phyloP scores from a whole-genome alignment of 2,329 filamentous ascomycete genomes.

The Alternaria longipes region DNA sequence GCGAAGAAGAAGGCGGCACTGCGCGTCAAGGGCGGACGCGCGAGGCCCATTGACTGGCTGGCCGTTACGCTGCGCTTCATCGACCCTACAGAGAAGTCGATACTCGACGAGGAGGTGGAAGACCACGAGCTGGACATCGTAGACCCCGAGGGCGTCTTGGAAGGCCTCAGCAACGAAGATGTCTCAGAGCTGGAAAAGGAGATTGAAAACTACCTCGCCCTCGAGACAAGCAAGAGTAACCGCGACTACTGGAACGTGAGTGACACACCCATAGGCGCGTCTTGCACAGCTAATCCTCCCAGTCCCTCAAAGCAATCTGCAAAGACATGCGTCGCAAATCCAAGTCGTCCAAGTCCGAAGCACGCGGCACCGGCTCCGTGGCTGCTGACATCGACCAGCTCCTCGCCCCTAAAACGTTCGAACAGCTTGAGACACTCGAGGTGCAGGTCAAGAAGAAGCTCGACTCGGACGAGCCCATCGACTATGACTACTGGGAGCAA shows the following conservation, averaged over 20 bases:
- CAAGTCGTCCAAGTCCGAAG: constrained; percentile 68
- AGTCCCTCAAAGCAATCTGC: constrained; percentile 86
- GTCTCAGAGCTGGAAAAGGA: constrained; percentile 82
- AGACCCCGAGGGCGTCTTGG: constrained; percentile 82
- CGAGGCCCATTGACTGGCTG: constrained; percentile 92
- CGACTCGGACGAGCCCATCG: constrained; percentile 87
- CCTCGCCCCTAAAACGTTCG: constrained; percentile 82
- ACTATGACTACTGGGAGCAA: constrained; percentile 98
- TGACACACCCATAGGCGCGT: constrained; percentile 25
- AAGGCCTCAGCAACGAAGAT: constrained; percentile 72
- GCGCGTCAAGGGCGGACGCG: constrained; percentile 87
- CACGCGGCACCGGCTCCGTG: constrained; percentile 81
- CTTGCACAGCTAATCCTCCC: constrained; percentile 23
- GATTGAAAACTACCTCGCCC: constrained; percentile 78
- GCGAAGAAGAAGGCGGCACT: constrained; percentile 98
- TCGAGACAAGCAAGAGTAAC: constrained; percentile 82
- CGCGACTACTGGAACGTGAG: constrained; percentile 83
- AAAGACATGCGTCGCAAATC: constrained; percentile 75
- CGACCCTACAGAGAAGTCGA: constrained; percentile 77
- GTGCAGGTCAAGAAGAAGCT: constrained; percentile 87
- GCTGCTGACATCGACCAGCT: constrained; percentile 88
- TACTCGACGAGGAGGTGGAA: constrained; percentile 82
- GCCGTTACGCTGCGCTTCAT: constrained; percentile 90
- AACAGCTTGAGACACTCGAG: constrained; percentile 87
- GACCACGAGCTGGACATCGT: constrained; percentile 79